Conservation (phyloP, 75 land plant genomes). For the Isoetes taiwanensis region DNA sequence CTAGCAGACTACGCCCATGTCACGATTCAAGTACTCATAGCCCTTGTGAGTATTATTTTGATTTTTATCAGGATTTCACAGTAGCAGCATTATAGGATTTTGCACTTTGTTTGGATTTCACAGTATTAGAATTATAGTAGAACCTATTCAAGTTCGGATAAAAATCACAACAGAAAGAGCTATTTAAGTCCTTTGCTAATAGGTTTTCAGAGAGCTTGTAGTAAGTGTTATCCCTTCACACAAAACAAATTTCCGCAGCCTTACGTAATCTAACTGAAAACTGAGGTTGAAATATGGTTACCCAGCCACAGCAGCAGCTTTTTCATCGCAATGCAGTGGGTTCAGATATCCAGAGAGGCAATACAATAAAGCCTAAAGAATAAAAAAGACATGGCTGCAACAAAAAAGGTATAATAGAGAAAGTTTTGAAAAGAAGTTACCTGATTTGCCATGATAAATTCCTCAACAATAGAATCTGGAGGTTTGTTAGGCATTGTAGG, state of each 20-base stretch:
- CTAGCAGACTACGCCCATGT: no score
- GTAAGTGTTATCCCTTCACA: not conserved
- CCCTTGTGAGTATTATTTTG: no score
- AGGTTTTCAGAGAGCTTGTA: not conserved
- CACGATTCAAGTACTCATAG: no score
- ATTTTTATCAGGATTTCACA: no score
- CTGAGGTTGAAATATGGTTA: conserved; percentile 1
- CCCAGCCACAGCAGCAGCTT: conserved; percentile 65
- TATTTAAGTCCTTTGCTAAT: not conserved
- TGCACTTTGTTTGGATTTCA: no score
- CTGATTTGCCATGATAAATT: conserved; percentile 50
- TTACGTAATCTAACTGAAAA: not conserved
- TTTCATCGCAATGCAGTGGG: conserved; percentile 86
- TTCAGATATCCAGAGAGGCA: conserved; percentile 92
- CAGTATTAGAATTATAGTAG: no score
- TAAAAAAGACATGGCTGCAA: not conserved
- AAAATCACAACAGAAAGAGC: not conserved
- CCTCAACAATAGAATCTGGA: conserved; percentile 46
- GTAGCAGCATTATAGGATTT: no score
- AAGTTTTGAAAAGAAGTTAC: not conserved
- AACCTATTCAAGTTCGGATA: not conserved
- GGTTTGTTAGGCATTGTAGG: conserved; percentile 21
- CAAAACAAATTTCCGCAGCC: not conserved
- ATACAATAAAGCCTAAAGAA: conserved; percentile 74
- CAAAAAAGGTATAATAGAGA: conserved; percentile 5